Percentiles rank a stretch among this genome's conserved stretches.
These are phyloP conservation scores for Cymbidium sinense DNA, from an alignment of 106 monocot genomes.

Conservation along the genomic window DNA sequence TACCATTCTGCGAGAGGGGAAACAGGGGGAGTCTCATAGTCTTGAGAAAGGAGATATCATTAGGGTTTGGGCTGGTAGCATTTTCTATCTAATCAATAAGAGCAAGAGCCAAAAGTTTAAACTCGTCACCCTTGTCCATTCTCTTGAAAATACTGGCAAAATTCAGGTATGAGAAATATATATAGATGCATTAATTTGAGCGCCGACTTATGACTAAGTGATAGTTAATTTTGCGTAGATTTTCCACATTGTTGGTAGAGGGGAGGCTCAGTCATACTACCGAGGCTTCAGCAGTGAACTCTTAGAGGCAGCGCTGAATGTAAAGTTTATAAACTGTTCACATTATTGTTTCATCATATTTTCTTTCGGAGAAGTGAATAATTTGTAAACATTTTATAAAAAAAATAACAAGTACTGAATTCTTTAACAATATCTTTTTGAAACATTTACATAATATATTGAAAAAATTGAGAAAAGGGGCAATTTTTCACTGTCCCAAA, in stretches of 20 bases:
- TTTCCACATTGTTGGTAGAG: conserved; percentile 29
- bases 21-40: conserved; percentile 23
- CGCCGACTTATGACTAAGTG: neutral
- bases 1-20: conserved; percentile 11
- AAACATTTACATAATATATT: no score
- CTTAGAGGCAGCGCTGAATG: conserved; percentile 53
- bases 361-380: no score
- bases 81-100: conserved; percentile 35
- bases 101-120: conserved; percentile 27
- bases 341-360: no score
- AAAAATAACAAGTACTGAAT: no score
- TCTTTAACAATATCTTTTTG: no score
- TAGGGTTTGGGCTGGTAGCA: conserved; percentile 24
- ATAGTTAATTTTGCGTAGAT: conserved; percentile 14
- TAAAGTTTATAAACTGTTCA: conserved; percentile 5
- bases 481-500: no score
- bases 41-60: conserved; percentile 38
- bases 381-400: no score
- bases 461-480: no score
- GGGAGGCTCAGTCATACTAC: conserved; percentile 33
- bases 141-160: conserved; percentile 31
- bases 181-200: neutral
- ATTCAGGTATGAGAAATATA: conserved; percentile 9
- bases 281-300: conserved; percentile 47
- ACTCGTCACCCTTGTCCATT: conserved; percentile 28